Evolutionary conservation across 768 basidiomycete genomes (phyloP), one percentile per base, ranked within the genome.

Genomic region (Asterophora parasitica): DNA sequence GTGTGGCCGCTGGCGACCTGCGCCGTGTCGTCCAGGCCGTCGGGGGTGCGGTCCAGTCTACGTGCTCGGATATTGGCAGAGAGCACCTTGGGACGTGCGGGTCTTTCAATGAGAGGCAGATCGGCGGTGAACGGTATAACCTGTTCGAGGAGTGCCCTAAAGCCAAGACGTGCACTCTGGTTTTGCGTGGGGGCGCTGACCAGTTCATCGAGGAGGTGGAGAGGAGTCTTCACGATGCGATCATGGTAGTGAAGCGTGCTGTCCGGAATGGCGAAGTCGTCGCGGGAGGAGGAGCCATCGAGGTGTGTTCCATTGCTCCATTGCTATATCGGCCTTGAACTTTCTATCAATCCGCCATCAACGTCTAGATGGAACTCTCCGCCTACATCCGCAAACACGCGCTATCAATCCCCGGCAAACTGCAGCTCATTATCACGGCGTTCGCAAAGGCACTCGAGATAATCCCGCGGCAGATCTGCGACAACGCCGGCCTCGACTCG

Each of bases 161-260:
- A 66, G 89, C 95, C 8, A 93, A 92, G 69, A 98, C 95, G 0
- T 97, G 96, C 65, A 98, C 96, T 12, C 70, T 99, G 6, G 66
- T 99, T 17, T 82, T 99, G 50, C 80, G 96, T 44, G 96, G 96
- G 49, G 96, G 96, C 23, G 96, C 96, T 0, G 94, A 98, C 61
- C 96, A 99, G 65, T 98, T 99, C 67, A 98, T 98, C 52, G 92
- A 92, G 62, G 96, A 98, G 66, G 94, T 98, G 7, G 95, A 98
- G 67, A 74, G 96, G 48, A 93, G 91, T 80, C 68, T 99, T 56
- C 95, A 99, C 61, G 96, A 99, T 62, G 94, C 95, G 1, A 92
- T 98, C 59, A 98, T 98, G 94, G 94, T 99, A n/a, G 96, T 99
- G 36, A 96, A 96, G 69, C 78, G 96, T 44, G 94, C 96, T 4